A percentile compares a stretch with the other conserved stretches of the same genome.
phyloP scores from a whole-genome alignment of 2,329 filamentous ascomycete genomes.

The Fonsecaea nubica region DNA sequence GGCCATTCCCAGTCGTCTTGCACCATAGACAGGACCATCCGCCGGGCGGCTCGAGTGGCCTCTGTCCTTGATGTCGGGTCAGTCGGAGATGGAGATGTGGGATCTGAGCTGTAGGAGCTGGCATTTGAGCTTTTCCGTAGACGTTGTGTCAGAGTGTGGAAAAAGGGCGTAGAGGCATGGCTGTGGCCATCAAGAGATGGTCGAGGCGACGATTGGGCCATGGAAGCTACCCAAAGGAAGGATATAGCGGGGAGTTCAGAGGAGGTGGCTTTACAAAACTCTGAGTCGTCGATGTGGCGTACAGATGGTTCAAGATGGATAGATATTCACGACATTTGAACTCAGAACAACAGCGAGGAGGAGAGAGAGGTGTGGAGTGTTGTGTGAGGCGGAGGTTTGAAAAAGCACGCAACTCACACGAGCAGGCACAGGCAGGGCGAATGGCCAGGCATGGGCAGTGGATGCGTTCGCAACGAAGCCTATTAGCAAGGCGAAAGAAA shows the following conservation, averaged over 20 bases:
- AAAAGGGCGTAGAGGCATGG: constrained; percentile 28
- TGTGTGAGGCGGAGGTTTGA: neutral
- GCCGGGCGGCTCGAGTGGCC: constrained; percentile 32
- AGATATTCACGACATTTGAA: neutral
- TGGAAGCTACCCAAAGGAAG: constrained; percentile 7
- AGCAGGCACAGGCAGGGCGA: neutral
- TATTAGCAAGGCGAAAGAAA: neutral
- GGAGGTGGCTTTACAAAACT: constrained; percentile 2
- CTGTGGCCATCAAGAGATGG: constrained; percentile 26
- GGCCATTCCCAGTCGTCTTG: constrained; percentile 41
- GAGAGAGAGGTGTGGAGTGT: neutral
- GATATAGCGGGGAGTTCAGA: constrained; percentile 14
- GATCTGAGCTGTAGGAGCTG: constrained; percentile 29
- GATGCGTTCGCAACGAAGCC: neutral
- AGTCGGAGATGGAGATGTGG: neutral
- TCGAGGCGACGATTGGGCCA: constrained; percentile 21
- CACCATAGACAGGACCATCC: constrained; percentile 34
- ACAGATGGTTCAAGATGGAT: neutral
- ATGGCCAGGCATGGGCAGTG: constrained; percentile 1
- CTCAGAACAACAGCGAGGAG: neutral
- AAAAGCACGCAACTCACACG: constrained; percentile 5
- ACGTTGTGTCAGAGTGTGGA: constrained; percentile 37
- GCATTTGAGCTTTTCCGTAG: constrained; percentile 38
- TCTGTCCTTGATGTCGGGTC: constrained; percentile 34
- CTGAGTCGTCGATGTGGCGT: neutral